These are phyloP conservation scores for Davidsoniella virescens DNA, from an alignment of 2,329 filamentous ascomycete genomes.

Conservation along the genomic window DNA sequence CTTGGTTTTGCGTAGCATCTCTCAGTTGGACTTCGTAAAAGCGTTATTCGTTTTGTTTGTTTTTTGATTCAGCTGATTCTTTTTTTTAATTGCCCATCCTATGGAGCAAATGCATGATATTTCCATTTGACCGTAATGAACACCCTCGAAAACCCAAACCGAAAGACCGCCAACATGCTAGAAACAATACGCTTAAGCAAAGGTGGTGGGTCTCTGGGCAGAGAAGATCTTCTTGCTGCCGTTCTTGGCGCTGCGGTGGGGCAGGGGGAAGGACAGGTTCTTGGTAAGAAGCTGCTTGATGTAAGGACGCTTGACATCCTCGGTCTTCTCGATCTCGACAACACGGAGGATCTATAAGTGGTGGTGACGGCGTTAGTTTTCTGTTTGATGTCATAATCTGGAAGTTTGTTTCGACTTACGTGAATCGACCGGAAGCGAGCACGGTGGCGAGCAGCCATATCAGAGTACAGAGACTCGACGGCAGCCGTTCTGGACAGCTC, in stretches of 20 bases:
- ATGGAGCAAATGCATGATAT: constrained; percentile 35
- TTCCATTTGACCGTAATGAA: constrained; percentile 44
- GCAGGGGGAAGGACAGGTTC: constrained; percentile 94
- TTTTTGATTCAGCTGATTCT: constrained; percentile 14
- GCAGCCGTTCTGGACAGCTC: constrained; percentile 94
- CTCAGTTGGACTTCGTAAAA: constrained; percentile 8
- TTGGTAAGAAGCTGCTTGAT: constrained; percentile 97
- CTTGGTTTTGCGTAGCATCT: background rate
- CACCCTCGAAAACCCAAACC: constrained; percentile 41
- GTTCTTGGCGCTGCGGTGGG: constrained; percentile 81
- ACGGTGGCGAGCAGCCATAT: constrained; percentile 96
- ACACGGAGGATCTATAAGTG: constrained; percentile 77
- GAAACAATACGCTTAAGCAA: constrained; percentile 62
- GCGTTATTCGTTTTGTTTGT: constrained; percentile 11
- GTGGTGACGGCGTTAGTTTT: background rate
- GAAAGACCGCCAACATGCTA: constrained; percentile 26
- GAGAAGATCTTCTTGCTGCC: constrained; percentile 81
- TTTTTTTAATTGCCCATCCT: constrained; percentile 14
- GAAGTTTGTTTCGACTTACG: constrained; percentile 42
- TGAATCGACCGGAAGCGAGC: constrained; percentile 96
- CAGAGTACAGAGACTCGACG: constrained; percentile 94
- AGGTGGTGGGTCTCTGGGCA: constrained; percentile 86
- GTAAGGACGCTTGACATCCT: constrained; percentile 94
- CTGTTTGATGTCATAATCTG: background rate
- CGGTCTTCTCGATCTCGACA: constrained; percentile 87